Evolutionary conservation across 306 rosid species (phyloP).

Genomic region (Rosa lucieae): DNA sequence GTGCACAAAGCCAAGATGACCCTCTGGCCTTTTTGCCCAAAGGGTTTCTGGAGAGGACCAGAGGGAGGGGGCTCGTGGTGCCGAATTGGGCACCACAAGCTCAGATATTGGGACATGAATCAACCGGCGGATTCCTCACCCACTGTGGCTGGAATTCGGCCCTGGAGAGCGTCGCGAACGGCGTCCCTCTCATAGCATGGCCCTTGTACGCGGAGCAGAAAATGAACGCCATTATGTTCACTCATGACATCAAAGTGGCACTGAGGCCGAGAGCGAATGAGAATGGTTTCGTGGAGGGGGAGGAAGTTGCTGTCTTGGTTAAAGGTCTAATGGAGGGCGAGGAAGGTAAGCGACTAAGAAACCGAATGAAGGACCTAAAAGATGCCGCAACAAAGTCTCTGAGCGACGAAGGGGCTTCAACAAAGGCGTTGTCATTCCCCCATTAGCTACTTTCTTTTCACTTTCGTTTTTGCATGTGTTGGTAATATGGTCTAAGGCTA

Average conservation of each 20-base stretch:
- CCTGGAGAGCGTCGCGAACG: slow-evolving; percentile 54
- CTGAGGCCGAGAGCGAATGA: slow-evolving; percentile 34
- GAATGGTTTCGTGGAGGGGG: slow-evolving; percentile 47
- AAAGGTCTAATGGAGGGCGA: slow-evolving; percentile 71
- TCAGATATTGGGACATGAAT: slow-evolving; percentile 50
- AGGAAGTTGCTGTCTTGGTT: slow-evolving; percentile 49
- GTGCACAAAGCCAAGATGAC: slow-evolving; percentile 26
- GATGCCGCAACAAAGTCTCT: slow-evolving; percentile 44
- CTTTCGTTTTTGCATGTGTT: background rate
- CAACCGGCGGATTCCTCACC: slow-evolving; percentile 65
- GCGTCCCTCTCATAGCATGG: slow-evolving; percentile 77
- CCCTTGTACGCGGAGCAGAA: slow-evolving; percentile 77
- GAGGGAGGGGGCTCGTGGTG: slow-evolving; percentile 39
- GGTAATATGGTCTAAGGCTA: background rate
- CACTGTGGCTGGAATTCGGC: slow-evolving; percentile 91
- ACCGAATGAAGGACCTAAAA: slow-evolving; percentile 52
- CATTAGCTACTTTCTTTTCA: background rate
- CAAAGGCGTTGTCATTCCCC: slow-evolving; percentile 22
- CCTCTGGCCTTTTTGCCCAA: slow-evolving; percentile 49
- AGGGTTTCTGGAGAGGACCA: slow-evolving; percentile 59
- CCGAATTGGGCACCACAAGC: slow-evolving; percentile 82
- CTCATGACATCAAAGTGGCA: slow-evolving; percentile 43
- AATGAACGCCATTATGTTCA: slow-evolving; percentile 62
- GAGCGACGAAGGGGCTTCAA: slow-evolving; percentile 49
- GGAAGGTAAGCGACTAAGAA: slow-evolving; percentile 62